phyloP scores from a whole-genome alignment of 2,329 filamentous ascomycete genomes.

The Chaetothyriales sp. region DNA sequence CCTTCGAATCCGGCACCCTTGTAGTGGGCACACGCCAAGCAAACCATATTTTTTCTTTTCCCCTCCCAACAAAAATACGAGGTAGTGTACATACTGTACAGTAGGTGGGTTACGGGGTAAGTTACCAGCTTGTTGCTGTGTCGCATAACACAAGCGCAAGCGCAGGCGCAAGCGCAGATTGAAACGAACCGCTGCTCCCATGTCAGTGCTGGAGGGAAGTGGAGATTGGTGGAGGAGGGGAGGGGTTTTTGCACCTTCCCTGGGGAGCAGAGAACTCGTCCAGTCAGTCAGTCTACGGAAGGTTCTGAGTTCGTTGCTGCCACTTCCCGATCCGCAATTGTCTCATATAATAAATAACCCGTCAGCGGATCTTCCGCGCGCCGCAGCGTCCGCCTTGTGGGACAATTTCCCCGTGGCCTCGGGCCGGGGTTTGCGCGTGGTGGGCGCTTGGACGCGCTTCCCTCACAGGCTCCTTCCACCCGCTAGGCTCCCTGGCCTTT shows the following conservation, averaged over 20 bases:
- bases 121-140: neutral
- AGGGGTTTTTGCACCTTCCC: no score
- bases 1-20: neutral
- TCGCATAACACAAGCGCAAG: no score
- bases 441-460: neutral
- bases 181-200: no score
- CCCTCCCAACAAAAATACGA: neutral
- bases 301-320: neutral
- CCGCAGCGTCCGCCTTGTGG: neutral
- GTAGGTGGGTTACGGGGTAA: neutral
- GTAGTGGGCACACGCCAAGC: neutral
- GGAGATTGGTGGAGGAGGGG: no score
- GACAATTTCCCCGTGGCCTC: neutral
- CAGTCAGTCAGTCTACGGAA: no score
- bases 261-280: neutral
- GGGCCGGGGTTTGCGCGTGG: neutral
- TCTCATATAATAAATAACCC: neutral
- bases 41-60: neutral
- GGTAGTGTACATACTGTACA: no score
- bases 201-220: no score
- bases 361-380: neutral
- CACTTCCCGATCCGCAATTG: neutral
- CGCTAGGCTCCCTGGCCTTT: neutral
- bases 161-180: no score
- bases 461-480: neutral